phyloP scores from a whole-genome alignment of 2,329 filamentous ascomycete genomes.

The Cephalotrichum gorgonifer region DNA sequence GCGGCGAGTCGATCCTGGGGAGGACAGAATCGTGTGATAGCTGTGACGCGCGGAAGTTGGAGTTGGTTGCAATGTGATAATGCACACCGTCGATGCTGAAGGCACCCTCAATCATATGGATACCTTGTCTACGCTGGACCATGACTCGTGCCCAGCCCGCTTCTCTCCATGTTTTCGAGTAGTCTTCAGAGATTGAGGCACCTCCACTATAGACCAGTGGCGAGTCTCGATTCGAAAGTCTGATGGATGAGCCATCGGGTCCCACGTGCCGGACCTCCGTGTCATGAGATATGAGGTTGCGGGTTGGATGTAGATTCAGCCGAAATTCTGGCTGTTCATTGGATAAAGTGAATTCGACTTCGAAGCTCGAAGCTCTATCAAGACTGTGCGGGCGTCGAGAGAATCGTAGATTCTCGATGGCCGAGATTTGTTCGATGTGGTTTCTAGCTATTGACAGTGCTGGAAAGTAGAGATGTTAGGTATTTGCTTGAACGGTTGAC shows the following conservation, averaged over 20 bases:
- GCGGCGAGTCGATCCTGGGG: conserved; percentile 45
- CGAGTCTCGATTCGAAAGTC: neutral
- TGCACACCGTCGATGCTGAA: conserved; percentile 69
- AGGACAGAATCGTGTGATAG: conserved; percentile 56
- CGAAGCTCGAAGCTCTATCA: neutral
- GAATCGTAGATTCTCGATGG: neutral
- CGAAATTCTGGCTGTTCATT: neutral
- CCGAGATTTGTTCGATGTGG: neutral
- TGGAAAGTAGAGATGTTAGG: neutral
- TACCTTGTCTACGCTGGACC: conserved; percentile 62
- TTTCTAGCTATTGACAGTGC: neutral
- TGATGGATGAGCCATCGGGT: neutral
- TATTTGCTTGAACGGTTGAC: neutral
- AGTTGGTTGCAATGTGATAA: conserved; percentile 76
- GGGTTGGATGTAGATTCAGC: neutral
- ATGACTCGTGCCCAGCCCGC: conserved; percentile 82
- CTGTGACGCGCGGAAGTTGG: conserved; percentile 65
- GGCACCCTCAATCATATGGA: conserved; percentile 80
- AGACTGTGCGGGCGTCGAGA: neutral
- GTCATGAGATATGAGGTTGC: neutral
- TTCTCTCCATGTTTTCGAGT: conserved; percentile 58
- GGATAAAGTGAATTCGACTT: neutral
- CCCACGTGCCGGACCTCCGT: neutral
- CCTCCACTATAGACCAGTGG: conserved; percentile 66
- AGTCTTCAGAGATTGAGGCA: conserved; percentile 56